These are phyloP conservation scores for Vitis hybrid DNA, from an alignment of 177 flowering plant genomes.

Conservation along the genomic window DNA sequence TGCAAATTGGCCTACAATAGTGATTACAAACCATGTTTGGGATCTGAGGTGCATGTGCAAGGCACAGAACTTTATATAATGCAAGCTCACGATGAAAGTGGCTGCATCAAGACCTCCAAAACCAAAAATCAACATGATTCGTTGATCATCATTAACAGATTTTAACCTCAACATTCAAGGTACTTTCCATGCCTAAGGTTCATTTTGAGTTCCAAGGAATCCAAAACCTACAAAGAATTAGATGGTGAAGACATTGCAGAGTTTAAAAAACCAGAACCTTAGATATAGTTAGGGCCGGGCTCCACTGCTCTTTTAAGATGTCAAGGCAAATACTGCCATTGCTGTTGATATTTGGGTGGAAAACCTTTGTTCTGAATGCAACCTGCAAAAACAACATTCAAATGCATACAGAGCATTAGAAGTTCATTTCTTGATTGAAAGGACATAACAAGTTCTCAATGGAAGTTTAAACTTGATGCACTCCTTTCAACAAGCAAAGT, in stretches of 20 bases:
- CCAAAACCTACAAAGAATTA: background rate
- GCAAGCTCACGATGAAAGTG: background rate
- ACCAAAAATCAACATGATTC: background rate
- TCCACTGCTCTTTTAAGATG: constrained; percentile 82
- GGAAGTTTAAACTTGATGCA: background rate
- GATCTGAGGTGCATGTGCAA: background rate
- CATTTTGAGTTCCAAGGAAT: background rate
- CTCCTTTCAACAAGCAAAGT: too few relatives aligned
- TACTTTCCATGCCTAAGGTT: too few relatives aligned
- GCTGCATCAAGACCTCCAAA: background rate
- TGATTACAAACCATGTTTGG: background rate
- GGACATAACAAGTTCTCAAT: background rate
- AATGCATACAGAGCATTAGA: background rate
- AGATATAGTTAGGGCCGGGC: constrained; percentile 80
- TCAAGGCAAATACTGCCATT: constrained; percentile 87
- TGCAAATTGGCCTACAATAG: background rate
- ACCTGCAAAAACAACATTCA: constrained; percentile 37
- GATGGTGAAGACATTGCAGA: background rate
- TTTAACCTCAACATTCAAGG: too few relatives aligned
- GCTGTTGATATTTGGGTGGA: constrained; percentile 83
- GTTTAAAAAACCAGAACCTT: constrained; percentile 44
- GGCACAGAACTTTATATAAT: too few relatives aligned
- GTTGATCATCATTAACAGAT: background rate
- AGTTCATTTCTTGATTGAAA: background rate
- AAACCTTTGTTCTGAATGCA: constrained; percentile 79